These are phyloP conservation scores for Vicia faba DNA, from an alignment of 306 rosid genomes.

Conservation along the genomic window DNA sequence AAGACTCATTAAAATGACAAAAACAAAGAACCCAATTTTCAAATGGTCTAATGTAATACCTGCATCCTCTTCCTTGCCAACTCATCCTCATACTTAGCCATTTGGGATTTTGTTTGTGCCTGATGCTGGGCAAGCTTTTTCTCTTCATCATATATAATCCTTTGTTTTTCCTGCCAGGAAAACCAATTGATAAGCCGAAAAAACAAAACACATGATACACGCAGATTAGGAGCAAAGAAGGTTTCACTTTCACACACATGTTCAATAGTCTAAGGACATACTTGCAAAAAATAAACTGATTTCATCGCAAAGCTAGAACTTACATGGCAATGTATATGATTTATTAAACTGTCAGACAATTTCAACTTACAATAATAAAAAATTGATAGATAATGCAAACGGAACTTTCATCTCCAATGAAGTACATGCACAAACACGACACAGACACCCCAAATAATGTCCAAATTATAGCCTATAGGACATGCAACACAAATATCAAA, in stretches of 20 bases:
- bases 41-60: constrained; percentile 46
- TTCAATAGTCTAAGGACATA: neutral
- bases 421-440: neutral
- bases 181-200: constrained; percentile 24
- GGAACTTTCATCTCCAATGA: neutral
- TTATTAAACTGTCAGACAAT: constrained; percentile 3
- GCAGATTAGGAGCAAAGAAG: neutral
- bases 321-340: neutral
- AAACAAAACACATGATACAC: constrained; percentile 1
- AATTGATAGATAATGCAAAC: neutral
- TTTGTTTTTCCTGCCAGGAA: constrained; percentile 79
- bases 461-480: neutral
- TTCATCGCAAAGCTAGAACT: constrained; percentile 23
- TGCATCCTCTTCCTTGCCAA: constrained; percentile 96
- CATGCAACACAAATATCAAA: neutral
- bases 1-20: neutral
- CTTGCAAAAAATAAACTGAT: constrained; percentile 6
- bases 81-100: constrained; percentile 93
- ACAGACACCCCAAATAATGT: neutral
- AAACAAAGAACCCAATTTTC: neutral
- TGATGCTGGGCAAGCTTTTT: constrained; percentile 90
- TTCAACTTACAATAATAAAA: neutral
- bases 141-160: constrained; percentile 87
- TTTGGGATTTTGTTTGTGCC: constrained; percentile 91
- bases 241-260: neutral